Evolutionary conservation across 2,329 filamentous ascomycete species (phyloP), one percentile per base, ranked within the genome.

Genomic region (Cercospora beticola): DNA sequence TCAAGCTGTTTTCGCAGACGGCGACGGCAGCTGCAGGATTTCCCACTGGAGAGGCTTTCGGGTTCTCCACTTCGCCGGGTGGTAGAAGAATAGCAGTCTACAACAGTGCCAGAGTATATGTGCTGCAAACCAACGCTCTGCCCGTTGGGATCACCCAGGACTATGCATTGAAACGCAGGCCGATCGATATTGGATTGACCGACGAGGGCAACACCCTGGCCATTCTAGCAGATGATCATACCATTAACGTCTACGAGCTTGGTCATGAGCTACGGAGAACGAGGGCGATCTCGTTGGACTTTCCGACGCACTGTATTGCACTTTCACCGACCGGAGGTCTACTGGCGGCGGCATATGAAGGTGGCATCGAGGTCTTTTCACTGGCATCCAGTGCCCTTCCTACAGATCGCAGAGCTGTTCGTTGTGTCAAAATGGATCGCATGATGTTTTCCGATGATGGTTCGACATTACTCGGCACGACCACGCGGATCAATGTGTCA

Each of bases 271-370:
- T 92, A 3, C 88, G 86, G 70, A 86, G 91, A 71, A 87, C 74
- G 12, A 75, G 90, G 75, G 90, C 90, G 30, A 86, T 97, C 70
- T 87, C 91, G 26, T 84, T 96, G 66, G 91, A 95, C 74, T 90
- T 94, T 77, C 87, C 87, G 46, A 92, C 93, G 4, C 88, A 89
- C 64, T 89, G 92, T 28, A 92, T 97, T 74, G 89, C 92, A 12
- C 81, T 97, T 31, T 94, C 93, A 0, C 91, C 92, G 1, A 92
- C 89, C 68, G 92, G 92, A 46, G 89, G 89, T 26, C 90, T 97
- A 4, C 81, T 97, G 59, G 93, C 93, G n/a, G 90, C 92, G 30
- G 92, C 93, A 5, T 97, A 94, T 78, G 90, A 94, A 77, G 91
- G 91, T 58, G 92, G 92, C 8, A 93, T 97, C 68, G 93, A 97